A percentile compares a stretch with the other conserved stretches of the same genome.
Evolutionary conservation across 2,329 filamentous ascomycete species (phyloP).

Genomic region (Teratosphaeria zuluensis): DNA sequence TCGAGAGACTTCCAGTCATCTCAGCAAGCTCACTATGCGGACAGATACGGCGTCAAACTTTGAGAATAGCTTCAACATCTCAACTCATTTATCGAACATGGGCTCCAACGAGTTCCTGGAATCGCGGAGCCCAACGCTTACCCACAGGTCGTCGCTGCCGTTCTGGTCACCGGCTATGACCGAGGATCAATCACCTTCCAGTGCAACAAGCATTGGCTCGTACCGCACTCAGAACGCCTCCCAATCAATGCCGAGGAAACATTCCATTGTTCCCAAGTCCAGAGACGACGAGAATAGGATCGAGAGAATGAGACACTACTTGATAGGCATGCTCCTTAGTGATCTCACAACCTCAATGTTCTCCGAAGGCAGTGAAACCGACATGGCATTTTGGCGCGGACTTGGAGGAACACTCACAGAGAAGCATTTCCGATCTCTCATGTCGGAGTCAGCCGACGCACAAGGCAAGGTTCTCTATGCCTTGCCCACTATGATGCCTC

Average conservation of each 20-base stretch:
- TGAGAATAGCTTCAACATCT: constrained; percentile 16
- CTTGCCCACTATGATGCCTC: neutral
- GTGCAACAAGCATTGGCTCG: constrained; percentile 47
- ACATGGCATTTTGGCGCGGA: constrained; percentile 66
- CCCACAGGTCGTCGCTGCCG: constrained; percentile 65
- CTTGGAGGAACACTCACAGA: constrained; percentile 36
- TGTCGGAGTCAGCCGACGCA: neutral
- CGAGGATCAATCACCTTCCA: constrained; percentile 53
- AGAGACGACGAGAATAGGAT: constrained; percentile 23
- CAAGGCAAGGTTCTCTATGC: neutral
- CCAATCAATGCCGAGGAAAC: neutral
- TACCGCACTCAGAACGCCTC: constrained; percentile 7
- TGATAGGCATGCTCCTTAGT: constrained; percentile 78
- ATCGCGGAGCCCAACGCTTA: constrained; percentile 55
- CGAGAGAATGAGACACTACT: constrained; percentile 43
- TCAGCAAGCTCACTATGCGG: constrained; percentile 11
- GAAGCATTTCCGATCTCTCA: constrained; percentile 10
- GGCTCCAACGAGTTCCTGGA: constrained; percentile 57
- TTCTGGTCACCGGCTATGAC: constrained; percentile 86
- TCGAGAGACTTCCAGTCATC: constrained; percentile 5
- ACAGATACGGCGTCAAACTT: constrained; percentile 13
- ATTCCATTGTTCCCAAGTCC: neutral
- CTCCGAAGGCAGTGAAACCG: constrained; percentile 83
- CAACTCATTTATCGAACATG: constrained; percentile 19
- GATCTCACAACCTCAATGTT: constrained; percentile 83